phyloP scores from a whole-genome alignment of 164 flowering plant genomes.

The Platanus orientalis region DNA sequence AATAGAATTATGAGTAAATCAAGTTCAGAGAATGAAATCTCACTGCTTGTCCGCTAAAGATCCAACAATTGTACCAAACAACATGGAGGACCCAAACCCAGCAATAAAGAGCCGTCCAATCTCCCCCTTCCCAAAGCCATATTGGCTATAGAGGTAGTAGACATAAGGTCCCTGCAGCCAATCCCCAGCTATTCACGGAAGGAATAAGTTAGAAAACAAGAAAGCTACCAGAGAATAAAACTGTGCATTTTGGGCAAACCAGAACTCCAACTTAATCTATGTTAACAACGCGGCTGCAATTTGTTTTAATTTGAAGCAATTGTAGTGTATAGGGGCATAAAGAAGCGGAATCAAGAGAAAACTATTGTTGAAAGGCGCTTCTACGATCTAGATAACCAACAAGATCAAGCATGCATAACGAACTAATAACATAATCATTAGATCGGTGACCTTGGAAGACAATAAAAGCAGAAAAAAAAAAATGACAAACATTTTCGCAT shows the following conservation, averaged over 20 bases:
- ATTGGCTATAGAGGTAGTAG: slow-evolving; percentile 19
- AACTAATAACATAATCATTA: slow-evolving; percentile 8
- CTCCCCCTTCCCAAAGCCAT: slow-evolving; percentile 7
- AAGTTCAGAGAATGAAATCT: slow-evolving; percentile 13
- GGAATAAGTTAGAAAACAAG: slow-evolving; percentile 16
- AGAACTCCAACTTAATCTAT: no score
- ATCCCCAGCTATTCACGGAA: slow-evolving; percentile 66
- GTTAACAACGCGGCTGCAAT: no score
- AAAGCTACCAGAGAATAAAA: no score
- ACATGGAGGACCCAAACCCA: slow-evolving; percentile 88
- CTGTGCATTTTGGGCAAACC: no score
- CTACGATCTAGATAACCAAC: no score
- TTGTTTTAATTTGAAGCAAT: no score
- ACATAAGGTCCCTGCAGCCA: slow-evolving; percentile 67
- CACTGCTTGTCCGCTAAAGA: slow-evolving; percentile 84
- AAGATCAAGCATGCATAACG: neutral
- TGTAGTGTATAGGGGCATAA: no score
- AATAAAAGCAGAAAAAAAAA: neutral
- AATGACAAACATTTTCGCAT: neutral
- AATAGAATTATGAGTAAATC: neutral
- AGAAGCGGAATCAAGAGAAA: no score
- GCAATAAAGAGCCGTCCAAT: slow-evolving; percentile 44
- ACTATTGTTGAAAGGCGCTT: no score
- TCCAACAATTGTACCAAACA: slow-evolving; percentile 82
- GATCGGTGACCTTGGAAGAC: slow-evolving; percentile 1